Conservation (phyloP, 768 basidiomycete genomes). For the Symmetrospora coprosmae region DNA sequence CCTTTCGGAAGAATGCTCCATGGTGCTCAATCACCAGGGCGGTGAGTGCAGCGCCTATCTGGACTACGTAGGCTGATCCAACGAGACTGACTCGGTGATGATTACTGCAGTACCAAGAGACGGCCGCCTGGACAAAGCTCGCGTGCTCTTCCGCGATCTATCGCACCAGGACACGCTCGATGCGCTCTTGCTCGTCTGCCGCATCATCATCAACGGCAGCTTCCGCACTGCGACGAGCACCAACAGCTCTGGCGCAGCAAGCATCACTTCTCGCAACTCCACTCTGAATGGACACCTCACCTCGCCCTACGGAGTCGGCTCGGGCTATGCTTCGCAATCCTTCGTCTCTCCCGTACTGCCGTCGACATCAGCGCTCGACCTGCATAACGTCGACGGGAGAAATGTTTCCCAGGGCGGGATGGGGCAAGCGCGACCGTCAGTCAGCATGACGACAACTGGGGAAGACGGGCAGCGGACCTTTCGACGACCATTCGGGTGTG, state of each 20-base stretch:
- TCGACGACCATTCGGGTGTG: constrained; percentile 88
- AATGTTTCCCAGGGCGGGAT: too few species aligned
- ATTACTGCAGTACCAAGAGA: constrained; percentile 39
- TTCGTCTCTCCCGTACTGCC: not conserved
- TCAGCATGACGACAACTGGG: too few species aligned
- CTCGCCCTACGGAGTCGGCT: too few species aligned
- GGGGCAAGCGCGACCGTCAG: too few species aligned
- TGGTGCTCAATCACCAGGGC: constrained; percentile 79
- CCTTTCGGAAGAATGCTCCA: constrained; percentile 84
- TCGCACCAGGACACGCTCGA: constrained; percentile 70
- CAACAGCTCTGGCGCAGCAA: constrained; percentile 21
- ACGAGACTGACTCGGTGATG: not conserved
- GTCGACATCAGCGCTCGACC: too few species aligned
- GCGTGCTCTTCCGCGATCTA: constrained; percentile 82
- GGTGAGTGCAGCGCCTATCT: constrained; percentile 26
- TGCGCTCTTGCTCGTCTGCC: constrained; percentile 74
- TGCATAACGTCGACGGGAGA: too few species aligned
- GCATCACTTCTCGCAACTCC: not conserved
- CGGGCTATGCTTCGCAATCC: not conserved
- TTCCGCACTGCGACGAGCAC: constrained; percentile 45
- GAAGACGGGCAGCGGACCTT: constrained; percentile 38
- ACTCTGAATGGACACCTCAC: not conserved
- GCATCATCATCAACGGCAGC: constrained; percentile 73
- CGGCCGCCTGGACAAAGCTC: constrained; percentile 48
- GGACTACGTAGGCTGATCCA: not conserved